Evolutionary conservation across 345 rosid genomes (phyloP).

Genomic region (Eucalyptus marginata): DNA sequence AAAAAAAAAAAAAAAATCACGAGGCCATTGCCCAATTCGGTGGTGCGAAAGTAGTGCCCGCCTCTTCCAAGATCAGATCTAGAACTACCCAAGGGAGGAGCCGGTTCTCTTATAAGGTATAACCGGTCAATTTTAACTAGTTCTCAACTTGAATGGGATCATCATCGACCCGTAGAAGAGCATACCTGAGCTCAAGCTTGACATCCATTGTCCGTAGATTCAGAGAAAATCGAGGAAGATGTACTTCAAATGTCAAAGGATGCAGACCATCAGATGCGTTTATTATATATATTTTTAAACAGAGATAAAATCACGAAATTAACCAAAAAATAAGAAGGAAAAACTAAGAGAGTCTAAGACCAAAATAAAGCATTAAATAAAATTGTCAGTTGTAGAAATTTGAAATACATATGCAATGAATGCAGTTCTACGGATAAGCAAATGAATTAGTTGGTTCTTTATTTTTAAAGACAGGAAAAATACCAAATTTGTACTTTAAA

Average conservation of each 20-base stretch:
- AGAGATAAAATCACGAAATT: not conserved
- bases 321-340: not conserved
- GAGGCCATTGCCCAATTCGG: not conserved
- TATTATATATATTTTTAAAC: not conserved
- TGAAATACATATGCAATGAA: not conserved
- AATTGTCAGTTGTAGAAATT: not conserved
- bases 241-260: not conserved
- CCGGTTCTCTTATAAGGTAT: not conserved
- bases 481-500: not conserved
- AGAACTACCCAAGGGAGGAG: not conserved
- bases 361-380: not conserved
- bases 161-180: not conserved
- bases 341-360: not conserved
- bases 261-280: not conserved
- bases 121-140: not conserved
- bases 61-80: not conserved
- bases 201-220: not conserved
- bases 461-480: not conserved
- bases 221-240: not conserved
- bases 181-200: not conserved
- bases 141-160: not conserved
- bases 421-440: not conserved
- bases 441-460: not conserved
- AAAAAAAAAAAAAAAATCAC: not conserved
- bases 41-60: not conserved